Conservation (phyloP, 495 filamentous ascomycete species). For the Cladorrhinum samala region DNA sequence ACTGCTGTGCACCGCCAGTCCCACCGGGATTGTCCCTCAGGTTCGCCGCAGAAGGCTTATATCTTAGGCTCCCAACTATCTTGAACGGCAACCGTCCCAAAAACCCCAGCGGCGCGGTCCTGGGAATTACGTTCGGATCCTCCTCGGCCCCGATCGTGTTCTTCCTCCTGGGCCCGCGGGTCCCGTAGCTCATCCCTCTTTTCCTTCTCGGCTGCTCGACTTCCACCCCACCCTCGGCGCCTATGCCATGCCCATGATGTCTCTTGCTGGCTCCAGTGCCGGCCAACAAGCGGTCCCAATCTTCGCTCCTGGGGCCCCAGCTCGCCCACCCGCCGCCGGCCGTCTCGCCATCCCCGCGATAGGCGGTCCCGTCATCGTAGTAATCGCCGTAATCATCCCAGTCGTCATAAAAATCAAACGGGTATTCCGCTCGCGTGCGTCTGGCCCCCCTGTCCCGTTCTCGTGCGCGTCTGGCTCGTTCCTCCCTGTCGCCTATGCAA, state of each 20-base stretch:
- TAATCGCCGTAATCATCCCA: slow-evolving; percentile 66
- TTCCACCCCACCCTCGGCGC: slow-evolving; percentile 31
- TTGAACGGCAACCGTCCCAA: slow-evolving; percentile 79
- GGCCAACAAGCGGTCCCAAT: slow-evolving; percentile 80
- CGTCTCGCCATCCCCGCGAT: slow-evolving; percentile 37
- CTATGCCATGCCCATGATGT: slow-evolving; percentile 19
- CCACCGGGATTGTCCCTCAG: slow-evolving; percentile 74
- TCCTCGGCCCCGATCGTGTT: slow-evolving; percentile 58
- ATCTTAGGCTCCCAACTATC: slow-evolving; percentile 73
- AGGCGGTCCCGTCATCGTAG: slow-evolving; percentile 53
- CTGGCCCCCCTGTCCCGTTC: slow-evolving; percentile 44
- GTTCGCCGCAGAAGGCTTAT: slow-evolving; percentile 87
- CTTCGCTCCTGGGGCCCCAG: slow-evolving; percentile 62
- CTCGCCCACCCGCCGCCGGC: slow-evolving; percentile 35
- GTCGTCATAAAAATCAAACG: slow-evolving; percentile 98
- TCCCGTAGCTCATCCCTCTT: slow-evolving; percentile 85
- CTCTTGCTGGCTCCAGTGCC: slow-evolving; percentile 54
- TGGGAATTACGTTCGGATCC: slow-evolving; percentile 88
- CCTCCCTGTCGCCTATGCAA: slow-evolving; percentile 69
- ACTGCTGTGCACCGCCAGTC: slow-evolving; percentile 37
- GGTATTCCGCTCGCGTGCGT: slow-evolving; percentile 66
- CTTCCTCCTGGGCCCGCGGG: slow-evolving; percentile 62
- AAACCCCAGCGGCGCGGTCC: slow-evolving; percentile 80
- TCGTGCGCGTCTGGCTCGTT: slow-evolving; percentile 60
- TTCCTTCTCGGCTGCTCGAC: slow-evolving; percentile 65